phyloP scores from a whole-genome alignment of 352 stramenopile genomes.

The Phytophthora pini region DNA sequence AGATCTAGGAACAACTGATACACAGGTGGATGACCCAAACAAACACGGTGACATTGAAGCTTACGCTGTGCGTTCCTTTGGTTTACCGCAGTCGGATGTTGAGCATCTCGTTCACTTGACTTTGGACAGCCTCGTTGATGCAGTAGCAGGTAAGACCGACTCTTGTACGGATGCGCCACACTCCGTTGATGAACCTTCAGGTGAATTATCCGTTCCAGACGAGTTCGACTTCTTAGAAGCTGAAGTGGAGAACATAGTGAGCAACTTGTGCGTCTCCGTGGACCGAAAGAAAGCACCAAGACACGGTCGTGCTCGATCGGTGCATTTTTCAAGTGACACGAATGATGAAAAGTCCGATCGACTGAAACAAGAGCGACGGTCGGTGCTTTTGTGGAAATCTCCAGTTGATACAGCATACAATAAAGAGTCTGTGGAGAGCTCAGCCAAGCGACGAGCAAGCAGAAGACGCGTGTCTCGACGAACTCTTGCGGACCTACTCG shows the following conservation, averaged over 20 bases:
- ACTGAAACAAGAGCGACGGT: conserved; percentile 12
- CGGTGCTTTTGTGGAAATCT: conserved; percentile 30
- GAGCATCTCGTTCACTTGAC: conserved; percentile 1
- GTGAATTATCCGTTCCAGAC: too few relatives aligned
- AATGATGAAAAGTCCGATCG: conserved; percentile 10
- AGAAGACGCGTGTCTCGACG: conserved; percentile 40
- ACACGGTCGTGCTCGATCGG: conserved; percentile 14
- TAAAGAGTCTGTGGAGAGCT: conserved; percentile 33
- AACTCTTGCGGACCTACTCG: conserved; percentile 26
- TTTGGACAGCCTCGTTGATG: conserved; percentile 16
- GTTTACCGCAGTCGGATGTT: conserved; percentile 3
- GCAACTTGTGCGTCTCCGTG: conserved; percentile 12
- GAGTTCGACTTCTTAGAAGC: too few relatives aligned
- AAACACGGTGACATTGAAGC: conserved; percentile 22
- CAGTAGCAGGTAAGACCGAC: background rate
- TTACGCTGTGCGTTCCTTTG: conserved; percentile 7
- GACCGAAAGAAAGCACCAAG: background rate
- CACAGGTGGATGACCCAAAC: conserved; percentile 9
- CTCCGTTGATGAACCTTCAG: background rate
- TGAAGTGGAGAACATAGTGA: background rate
- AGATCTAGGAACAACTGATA: conserved; percentile 13
- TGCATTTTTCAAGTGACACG: conserved; percentile 14
- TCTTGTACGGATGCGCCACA: background rate
- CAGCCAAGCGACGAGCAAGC: conserved; percentile 35
- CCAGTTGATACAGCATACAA: conserved; percentile 19